Percentiles rank a stretch among this genome's conserved stretches.
Conservation (phyloP, 345 rosid genomes). For the Erodium maritimum region DNA sequence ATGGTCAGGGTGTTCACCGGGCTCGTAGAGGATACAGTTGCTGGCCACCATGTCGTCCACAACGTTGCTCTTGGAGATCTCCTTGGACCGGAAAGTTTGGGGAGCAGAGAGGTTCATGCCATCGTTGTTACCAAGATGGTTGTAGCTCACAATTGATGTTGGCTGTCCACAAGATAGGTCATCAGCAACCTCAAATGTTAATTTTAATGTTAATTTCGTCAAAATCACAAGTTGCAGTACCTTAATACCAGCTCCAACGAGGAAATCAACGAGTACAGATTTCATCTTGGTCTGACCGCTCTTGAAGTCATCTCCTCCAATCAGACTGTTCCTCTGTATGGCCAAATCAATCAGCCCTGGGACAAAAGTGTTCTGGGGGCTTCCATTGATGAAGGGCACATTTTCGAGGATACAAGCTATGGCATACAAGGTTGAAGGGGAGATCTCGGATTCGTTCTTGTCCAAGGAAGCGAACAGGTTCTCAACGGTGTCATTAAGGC, state of each 20-base stretch:
- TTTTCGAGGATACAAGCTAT: constrained; percentile 81
- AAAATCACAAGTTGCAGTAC: constrained; percentile 21
- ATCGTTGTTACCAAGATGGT: constrained; percentile 92
- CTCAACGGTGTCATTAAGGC: constrained; percentile 84
- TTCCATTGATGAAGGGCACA: constrained; percentile 93
- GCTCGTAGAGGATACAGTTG: constrained; percentile 74
- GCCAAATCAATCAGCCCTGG: constrained; percentile 97
- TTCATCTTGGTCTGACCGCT: constrained; percentile 99
- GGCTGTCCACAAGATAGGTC: constrained; percentile 31
- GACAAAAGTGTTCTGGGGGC: constrained; percentile 97
- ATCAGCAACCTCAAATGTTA: background rate
- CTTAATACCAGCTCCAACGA: constrained; percentile 97
- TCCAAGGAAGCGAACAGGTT: constrained; percentile 78
- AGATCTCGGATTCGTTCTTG: constrained; percentile 75
- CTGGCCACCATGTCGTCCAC: constrained; percentile 98
- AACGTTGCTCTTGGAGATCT: constrained; percentile 93
- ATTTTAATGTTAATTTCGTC: no score
- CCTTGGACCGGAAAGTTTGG: constrained; percentile 90
- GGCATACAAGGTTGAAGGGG: constrained; percentile 86
- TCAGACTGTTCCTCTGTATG: constrained; percentile 62
- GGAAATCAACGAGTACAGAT: constrained; percentile 86
- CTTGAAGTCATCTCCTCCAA: constrained; percentile 98
- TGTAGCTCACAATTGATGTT: constrained; percentile 93
- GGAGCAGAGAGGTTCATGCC: constrained; percentile 99
- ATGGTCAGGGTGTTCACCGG: constrained; percentile 98